These are phyloP conservation scores for Agaricus sinodeliciosus DNA, from an alignment of 768 basidiomycete genomes.

Conservation along the genomic window DNA sequence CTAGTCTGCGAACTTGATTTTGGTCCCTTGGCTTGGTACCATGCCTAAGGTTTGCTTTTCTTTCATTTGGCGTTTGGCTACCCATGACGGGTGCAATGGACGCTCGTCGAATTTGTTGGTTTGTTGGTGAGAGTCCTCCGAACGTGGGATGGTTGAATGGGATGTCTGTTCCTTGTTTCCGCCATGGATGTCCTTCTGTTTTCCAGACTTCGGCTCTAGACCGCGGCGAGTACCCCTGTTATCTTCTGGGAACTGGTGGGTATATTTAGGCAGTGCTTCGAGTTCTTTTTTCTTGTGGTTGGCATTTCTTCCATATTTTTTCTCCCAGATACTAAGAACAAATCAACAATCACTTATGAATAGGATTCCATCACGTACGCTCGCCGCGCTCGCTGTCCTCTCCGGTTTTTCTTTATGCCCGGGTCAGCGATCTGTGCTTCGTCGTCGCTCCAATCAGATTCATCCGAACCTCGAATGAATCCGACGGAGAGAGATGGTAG, in stretches of 20 bases:
- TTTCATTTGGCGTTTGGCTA: conserved; percentile 81
- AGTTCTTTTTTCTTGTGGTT: conserved; percentile 72
- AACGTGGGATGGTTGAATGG: neutral
- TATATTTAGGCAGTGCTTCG: neutral
- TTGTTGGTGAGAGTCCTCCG: neutral
- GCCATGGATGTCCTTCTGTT: neutral
- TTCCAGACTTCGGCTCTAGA: neutral
- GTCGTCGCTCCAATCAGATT: conserved; percentile 68
- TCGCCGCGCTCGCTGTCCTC: conserved; percentile 90
- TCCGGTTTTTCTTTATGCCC: conserved; percentile 68
- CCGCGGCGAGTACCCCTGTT: conserved; percentile 1
- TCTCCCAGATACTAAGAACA: conserved; percentile 88
- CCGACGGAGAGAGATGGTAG: conserved; percentile 86
- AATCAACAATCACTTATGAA: neutral
- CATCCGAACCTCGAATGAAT: conserved; percentile 70
- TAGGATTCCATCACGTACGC: conserved; percentile 58
- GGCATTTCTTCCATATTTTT: conserved; percentile 86
- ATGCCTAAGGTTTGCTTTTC: conserved; percentile 60
- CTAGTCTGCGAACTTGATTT: conserved; percentile 59
- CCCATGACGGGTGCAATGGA: conserved; percentile 92
- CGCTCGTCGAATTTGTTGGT: conserved; percentile 20
- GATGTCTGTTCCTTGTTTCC: conserved; percentile 1
- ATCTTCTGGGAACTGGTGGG: neutral
- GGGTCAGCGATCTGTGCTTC: conserved; percentile 46
- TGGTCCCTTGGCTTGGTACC: conserved; percentile 70